Base-by-base conservation (phyloP, 2,329 filamentous ascomycete species). In the Diaporthe citri region DNA sequence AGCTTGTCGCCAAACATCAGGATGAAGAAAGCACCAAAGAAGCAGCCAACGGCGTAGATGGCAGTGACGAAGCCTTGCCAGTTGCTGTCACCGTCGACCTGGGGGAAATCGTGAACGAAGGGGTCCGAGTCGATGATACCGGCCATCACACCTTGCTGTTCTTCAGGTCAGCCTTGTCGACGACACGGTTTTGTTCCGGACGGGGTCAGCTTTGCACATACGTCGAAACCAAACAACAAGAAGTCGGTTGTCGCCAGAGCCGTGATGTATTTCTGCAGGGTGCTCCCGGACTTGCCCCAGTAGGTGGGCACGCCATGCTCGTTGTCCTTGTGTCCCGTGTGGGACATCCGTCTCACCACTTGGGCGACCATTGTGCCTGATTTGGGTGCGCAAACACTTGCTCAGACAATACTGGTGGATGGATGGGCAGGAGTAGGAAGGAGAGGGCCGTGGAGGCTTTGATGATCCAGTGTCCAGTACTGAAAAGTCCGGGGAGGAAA, bases 1-100 rank as follows among this genome's bases (percentile, higher is more conserved):
- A 91, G 86, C 48, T 86, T 82, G 77, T 91, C 89, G 20, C 89
- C 89, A 28, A 88, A 80, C 10, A 79, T 75, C n/a, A 86, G 79
- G 28, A 84, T 84, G 34, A 83, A 82, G 10, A 83, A 78, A 51
- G 84, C 85, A 71, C 85, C 86, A 28, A 84, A 73, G 64, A 87
- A 83, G 78, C 85, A 86, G 46, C 85, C 85, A 60, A 85, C 81
- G 8, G 84, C 84, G 76, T 86, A 86, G 74, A 86, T 84, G 13
- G 84, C 83, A 1, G 82, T 82, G 57, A 87, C 83, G 64, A 85
- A 83, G 39, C 82, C 82, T 75, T 83, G 80, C 78, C 80, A 83
- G 60, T 78, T 82, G 71, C 77, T 79, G 76, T 83, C 73, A 20
- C 72, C 78, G 6, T 82, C 64, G 10, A 83, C 81, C 73, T 83